These are phyloP conservation scores for Typha latifolia DNA, from an alignment of 176 grass and related monocot species.

Conservation along the genomic window DNA sequence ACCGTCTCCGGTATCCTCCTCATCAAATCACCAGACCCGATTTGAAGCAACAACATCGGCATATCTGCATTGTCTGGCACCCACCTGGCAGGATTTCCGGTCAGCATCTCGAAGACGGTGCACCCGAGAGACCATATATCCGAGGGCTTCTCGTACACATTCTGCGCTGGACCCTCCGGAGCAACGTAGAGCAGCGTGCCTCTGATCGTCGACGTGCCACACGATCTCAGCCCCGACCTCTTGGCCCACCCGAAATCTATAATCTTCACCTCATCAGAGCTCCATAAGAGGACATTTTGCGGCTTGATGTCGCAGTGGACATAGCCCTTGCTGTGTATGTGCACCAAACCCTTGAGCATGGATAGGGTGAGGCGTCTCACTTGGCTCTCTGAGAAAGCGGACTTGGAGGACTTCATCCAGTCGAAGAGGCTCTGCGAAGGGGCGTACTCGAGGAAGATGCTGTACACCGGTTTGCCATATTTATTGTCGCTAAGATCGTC, in stretches of 20 bases:
- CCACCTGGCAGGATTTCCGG: background rate
- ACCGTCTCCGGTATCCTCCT: background rate
- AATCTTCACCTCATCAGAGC: background rate
- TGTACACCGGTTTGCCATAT: background rate
- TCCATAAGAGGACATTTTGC: background rate
- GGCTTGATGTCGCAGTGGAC: constrained; percentile 1
- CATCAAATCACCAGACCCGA: no score
- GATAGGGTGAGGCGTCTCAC: background rate
- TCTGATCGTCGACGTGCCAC: background rate
- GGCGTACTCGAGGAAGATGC: background rate
- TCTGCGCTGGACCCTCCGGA: background rate
- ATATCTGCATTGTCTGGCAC: background rate
- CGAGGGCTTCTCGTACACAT: background rate
- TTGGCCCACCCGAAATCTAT: background rate
- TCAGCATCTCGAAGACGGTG: background rate
- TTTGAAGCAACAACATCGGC: no score
- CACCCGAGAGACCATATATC: background rate
- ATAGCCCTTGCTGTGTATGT: background rate
- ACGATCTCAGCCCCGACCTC: background rate
- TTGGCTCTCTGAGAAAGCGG: background rate
- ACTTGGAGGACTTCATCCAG: background rate
- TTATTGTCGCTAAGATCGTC: background rate
- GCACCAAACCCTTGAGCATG: background rate
- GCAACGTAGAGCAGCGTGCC: background rate
- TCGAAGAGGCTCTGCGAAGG: background rate